Evolutionary conservation across 306 rosid species (phyloP).

Genomic region (Quercus cerris): DNA sequence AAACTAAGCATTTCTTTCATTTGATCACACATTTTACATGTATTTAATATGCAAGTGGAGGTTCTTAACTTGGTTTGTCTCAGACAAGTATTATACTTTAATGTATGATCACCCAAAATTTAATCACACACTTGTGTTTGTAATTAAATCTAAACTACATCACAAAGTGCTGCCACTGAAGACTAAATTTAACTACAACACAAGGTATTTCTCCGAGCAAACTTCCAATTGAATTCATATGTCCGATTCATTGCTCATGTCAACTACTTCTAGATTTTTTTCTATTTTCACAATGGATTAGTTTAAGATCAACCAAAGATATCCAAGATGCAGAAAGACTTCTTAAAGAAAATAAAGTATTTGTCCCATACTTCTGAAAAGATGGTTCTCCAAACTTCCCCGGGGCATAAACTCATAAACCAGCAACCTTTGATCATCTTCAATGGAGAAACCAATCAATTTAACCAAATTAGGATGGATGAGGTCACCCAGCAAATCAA

Average conservation of each 20-base stretch:
- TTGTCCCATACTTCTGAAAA: slow-evolving; percentile 78
- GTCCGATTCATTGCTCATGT: neutral
- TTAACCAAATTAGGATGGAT: slow-evolving; percentile 84
- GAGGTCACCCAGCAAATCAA: slow-evolving; percentile 90
- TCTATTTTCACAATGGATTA: neutral
- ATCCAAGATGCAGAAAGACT: slow-evolving; percentile 6
- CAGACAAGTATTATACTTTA: neutral
- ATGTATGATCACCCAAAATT: neutral
- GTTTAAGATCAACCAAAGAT: slow-evolving; percentile 17
- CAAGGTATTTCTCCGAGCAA: neutral
- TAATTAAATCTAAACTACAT: neutral
- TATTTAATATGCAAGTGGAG: neutral
- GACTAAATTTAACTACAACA: neutral
- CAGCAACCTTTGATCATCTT: slow-evolving; percentile 83
- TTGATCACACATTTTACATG: neutral
- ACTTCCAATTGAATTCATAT: neutral
- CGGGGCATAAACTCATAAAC: slow-evolving; percentile 98
- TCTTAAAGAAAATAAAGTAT: slow-evolving; percentile 24
- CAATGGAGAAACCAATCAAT: slow-evolving; percentile 91
- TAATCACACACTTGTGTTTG: neutral
- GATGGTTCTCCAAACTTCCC: slow-evolving; percentile 99
- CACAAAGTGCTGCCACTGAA: neutral
- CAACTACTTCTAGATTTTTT: slow-evolving; percentile 5
- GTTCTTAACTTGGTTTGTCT: neutral
- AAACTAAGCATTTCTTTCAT: neutral